These are phyloP conservation scores for Talaromyces liani DNA, from an alignment of 495 filamentous ascomycete species.

Conservation along the genomic window DNA sequence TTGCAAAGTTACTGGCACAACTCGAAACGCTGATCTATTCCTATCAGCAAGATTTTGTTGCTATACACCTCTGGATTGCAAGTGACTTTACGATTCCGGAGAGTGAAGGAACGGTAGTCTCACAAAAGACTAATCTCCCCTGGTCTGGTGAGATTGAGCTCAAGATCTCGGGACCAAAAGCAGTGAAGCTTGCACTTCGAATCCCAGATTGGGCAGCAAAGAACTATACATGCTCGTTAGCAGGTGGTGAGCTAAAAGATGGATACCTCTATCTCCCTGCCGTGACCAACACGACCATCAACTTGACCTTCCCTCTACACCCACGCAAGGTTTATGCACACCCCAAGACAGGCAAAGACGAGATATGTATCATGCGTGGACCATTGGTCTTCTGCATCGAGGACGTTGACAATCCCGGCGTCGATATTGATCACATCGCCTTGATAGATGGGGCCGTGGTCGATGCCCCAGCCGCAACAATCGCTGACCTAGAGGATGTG, in stretches of 20 bases:
- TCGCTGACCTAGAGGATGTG: slow-evolving; percentile 23
- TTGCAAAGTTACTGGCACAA: slow-evolving; percentile 43
- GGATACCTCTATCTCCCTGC: slow-evolving; percentile 41
- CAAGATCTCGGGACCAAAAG: slow-evolving; percentile 17
- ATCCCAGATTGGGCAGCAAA: slow-evolving; percentile 43
- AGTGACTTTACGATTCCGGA: slow-evolving; percentile 34
- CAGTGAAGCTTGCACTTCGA: slow-evolving; percentile 32
- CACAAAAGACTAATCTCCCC: slow-evolving; percentile 47
- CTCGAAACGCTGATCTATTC: slow-evolving; percentile 16
- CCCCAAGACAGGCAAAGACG: slow-evolving; percentile 43
- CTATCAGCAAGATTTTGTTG: slow-evolving; percentile 22
- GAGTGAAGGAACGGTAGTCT: slow-evolving; percentile 28
- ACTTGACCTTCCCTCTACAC: slow-evolving; percentile 31
- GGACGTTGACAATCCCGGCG: slow-evolving; percentile 47
- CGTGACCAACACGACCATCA: slow-evolving; percentile 5
- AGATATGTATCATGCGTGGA: slow-evolving; percentile 42
- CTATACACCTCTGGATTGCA: slow-evolving; percentile 46
- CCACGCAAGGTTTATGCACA: slow-evolving; percentile 42
- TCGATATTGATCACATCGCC: slow-evolving; percentile 45
- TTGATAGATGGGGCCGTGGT: slow-evolving; percentile 20
- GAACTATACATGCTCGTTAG: slow-evolving; percentile 3
- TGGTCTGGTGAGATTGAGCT: slow-evolving; percentile 47
- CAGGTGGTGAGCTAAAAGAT: slow-evolving; percentile 11
- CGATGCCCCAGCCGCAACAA: slow-evolving; percentile 22
- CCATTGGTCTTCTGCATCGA: slow-evolving; percentile 53